A percentile compares a stretch with the other conserved stretches of the same genome.
These are phyloP conservation scores for Puccinia polysora DNA, from an alignment of 1,284 basidiomycete species.

Conservation along the genomic window DNA sequence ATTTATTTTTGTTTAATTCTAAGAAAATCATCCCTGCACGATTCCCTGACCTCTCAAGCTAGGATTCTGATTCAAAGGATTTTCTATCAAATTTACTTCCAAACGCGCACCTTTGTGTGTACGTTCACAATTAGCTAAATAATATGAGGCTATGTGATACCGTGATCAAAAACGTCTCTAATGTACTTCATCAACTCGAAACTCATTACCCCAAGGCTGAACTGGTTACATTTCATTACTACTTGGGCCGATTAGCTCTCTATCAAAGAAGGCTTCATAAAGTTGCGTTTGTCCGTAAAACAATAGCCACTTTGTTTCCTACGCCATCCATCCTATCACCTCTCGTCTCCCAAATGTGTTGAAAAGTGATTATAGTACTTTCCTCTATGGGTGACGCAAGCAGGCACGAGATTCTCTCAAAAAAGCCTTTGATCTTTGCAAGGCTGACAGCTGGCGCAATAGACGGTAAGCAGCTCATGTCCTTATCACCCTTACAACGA, in stretches of 20 bases:
- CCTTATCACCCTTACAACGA: background rate
- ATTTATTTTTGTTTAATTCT: background rate
- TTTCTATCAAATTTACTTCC: background rate
- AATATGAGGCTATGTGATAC: conserved; percentile 56
- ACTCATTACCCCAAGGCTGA: conserved; percentile 53
- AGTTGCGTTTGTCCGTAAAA: conserved; percentile 45
- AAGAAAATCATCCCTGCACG: background rate
- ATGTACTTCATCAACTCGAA: conserved; percentile 51
- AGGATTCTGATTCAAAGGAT: conserved; percentile 6
- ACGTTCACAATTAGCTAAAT: no score
- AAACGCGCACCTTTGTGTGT: no score
- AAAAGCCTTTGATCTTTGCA: conserved; percentile 53
- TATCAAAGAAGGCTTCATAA: conserved; percentile 54
- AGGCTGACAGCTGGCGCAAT: conserved; percentile 47
- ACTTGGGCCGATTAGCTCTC: conserved; percentile 54
- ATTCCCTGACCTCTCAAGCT: conserved; percentile 1
- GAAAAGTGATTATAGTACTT: no score
- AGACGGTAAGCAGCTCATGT: conserved; percentile 46
- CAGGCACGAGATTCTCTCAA: conserved; percentile 52
- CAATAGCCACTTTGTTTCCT: no score
- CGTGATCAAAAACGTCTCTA: conserved; percentile 54
- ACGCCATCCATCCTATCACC: no score
- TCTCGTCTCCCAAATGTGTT: no score
- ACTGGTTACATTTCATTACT: conserved; percentile 54
- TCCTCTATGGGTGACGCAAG: background rate